phyloP scores from a whole-genome alignment of 208 protist genomes.

The Trypanosoma conorhini region DNA sequence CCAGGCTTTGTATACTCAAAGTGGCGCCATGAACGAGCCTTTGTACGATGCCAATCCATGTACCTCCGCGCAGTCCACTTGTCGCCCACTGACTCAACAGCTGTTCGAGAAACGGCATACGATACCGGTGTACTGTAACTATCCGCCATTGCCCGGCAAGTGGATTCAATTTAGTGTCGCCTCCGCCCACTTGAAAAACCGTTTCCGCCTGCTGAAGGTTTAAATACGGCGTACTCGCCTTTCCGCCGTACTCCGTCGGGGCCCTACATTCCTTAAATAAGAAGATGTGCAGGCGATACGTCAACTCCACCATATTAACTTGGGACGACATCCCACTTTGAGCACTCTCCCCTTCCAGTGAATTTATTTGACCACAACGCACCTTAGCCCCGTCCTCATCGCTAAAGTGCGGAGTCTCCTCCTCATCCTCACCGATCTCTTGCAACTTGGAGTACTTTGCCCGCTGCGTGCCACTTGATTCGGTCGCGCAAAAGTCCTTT shows the following conservation, averaged over 20 bases:
- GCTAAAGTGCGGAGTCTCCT: background rate
- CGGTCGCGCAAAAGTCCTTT: background rate
- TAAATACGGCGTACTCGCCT: background rate
- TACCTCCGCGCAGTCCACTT: slow-evolving; percentile 17
- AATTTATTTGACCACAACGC: background rate
- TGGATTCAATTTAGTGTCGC: background rate
- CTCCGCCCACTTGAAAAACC: background rate
- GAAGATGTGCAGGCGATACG: slow-evolving; percentile 47
- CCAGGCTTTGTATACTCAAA: slow-evolving; percentile 34
- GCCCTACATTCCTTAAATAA: slow-evolving; percentile 30
- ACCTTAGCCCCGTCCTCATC: slow-evolving; percentile 8
- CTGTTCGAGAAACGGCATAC: slow-evolving; percentile 46
- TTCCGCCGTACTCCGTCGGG: slow-evolving; percentile 21
- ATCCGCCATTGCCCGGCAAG: slow-evolving; percentile 37
- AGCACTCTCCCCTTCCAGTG: background rate
- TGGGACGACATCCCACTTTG: background rate
- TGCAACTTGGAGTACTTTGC: background rate
- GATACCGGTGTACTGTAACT: slow-evolving; percentile 55
- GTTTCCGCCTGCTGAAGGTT: background rate
- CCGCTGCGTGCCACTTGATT: background rate
- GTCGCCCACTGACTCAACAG: slow-evolving; percentile 40
- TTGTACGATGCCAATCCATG: slow-evolving; percentile 48
- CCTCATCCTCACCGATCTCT: background rate
- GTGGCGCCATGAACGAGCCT: slow-evolving; percentile 42
- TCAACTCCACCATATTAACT: slow-evolving; percentile 38